Evolutionary conservation across 164 flowering plant genomes (phyloP), one percentile per base, ranked within the genome.

Genomic region (Stephania cephalantha): DNA sequence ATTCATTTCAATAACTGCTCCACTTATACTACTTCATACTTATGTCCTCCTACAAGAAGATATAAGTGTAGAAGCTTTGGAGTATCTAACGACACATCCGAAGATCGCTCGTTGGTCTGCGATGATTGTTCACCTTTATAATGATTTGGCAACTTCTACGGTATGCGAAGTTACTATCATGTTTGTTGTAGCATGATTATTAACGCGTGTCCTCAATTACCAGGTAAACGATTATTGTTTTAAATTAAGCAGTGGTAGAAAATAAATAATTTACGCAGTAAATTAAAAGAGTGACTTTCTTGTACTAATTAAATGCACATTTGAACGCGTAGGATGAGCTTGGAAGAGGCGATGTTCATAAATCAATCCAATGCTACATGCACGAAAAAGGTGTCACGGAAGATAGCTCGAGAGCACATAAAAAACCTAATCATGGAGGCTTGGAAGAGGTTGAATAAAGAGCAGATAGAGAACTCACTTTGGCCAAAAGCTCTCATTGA

Each of bases 111-210:
- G 76, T 1, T 82, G 50, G 68, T 74, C 90, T 2, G 85, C 84
- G 15, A 65, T 79, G 29, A 78, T 86, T 35, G 76, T 84, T 42
- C 78, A 86, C 11, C 82, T 88, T 7, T 70, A 48, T 75, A 76
- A 86, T 68, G 89, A 86, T 71, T 70, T 84, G 44, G 85, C 42
- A 6, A 82, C 88, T 68, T 85, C 86, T 0, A 53, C 45, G 83
- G 90, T 87, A 80, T n/a, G 76, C 6, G 13, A 48, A n/a, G 31
- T 66, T 30, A 15, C 8, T 12, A 25, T 9, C 69, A 66, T 66
- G 30, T 66, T 3, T 3, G 4, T 35, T 35, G 42, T 4, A 35
- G 42, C 2, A 35, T 0, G n/a, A n/a, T 35, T 35, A 35, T 35
- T 25, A 25, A 25, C 25, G n/a, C n/a, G n/a, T n/a, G n/a, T n/a